Evolutionary conservation across 2,329 filamentous ascomycete species (phyloP).

Genomic region (Botrytis paeoniae): DNA sequence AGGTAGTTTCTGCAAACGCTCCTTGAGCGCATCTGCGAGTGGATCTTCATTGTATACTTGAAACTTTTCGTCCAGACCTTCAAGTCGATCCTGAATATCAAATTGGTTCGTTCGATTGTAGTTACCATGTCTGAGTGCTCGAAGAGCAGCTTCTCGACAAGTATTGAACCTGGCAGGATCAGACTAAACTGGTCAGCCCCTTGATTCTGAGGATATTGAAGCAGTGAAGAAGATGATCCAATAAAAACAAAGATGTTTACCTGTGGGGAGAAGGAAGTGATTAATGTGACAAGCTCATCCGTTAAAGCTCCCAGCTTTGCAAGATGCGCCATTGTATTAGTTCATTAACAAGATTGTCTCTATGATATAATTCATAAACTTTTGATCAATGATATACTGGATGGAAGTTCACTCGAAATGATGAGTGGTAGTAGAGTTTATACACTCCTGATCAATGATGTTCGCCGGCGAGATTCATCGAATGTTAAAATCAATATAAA

Average conservation of each 20-base stretch:
- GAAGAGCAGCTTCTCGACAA: conserved; percentile 50
- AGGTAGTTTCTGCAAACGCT: conserved; percentile 58
- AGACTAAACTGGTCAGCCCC: conserved; percentile 26
- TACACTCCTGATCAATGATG: background rate
- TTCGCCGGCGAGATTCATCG: background rate
- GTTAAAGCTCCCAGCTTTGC: conserved; percentile 62
- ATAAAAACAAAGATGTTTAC: conserved; percentile 41
- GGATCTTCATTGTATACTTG: conserved; percentile 74
- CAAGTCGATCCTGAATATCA: conserved; percentile 61
- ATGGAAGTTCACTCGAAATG: background rate
- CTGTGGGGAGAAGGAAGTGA: conserved; percentile 55
- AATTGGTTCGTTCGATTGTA: conserved; percentile 73
- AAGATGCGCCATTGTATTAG: conserved; percentile 63
- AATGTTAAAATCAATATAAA: background rate
- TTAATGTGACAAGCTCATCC: conserved; percentile 66
- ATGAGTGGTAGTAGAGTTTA: background rate
- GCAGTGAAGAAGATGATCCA: conserved; percentile 10
- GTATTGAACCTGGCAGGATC: conserved; percentile 42
- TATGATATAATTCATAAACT: background rate
- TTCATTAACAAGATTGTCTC: background rate
- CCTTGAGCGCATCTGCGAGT: conserved; percentile 66
- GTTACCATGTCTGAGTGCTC: conserved; percentile 52
- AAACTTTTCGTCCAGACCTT: conserved; percentile 83
- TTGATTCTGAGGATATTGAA: background rate
- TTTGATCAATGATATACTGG: background rate